Evolutionary conservation across 208 protist species (phyloP).

Genomic region (Acanthamoeba triangularis): DNA sequence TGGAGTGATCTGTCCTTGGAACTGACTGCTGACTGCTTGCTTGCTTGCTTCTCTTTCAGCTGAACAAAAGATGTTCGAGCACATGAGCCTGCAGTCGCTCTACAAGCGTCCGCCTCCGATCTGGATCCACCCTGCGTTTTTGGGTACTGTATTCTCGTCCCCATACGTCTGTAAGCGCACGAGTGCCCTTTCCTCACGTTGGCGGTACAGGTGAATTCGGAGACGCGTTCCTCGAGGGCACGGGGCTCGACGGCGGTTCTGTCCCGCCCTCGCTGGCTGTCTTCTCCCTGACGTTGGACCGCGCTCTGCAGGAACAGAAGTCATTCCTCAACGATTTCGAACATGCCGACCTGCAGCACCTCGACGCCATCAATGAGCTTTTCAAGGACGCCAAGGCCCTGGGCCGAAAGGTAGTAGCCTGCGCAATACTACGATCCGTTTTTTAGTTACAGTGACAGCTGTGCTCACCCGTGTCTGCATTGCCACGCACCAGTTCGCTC

Average conservation of each 20-base stretch:
- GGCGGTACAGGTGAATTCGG: slow-evolving; percentile 66
- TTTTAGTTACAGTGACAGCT: not conserved
- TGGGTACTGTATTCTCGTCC: not conserved
- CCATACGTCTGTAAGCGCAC: not conserved
- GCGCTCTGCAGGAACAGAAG: slow-evolving; percentile 63
- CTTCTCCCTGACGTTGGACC: slow-evolving; percentile 66
- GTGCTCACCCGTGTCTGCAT: not conserved
- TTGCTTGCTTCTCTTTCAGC: not conserved
- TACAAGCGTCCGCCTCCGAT: slow-evolving; percentile 76
- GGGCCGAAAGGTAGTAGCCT: slow-evolving; percentile 27
- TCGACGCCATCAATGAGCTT: slow-evolving; percentile 76
- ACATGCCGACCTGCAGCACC: slow-evolving; percentile 64
- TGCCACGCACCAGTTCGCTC: slow-evolving; percentile 39
- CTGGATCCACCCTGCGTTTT: slow-evolving; percentile 73
- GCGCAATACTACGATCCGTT: not conserved
- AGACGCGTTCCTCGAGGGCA: slow-evolving; percentile 75
- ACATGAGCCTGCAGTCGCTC: slow-evolving; percentile 76
- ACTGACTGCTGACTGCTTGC: too few relatives aligned
- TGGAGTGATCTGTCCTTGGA: too few relatives aligned
- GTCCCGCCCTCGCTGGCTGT: slow-evolving; percentile 71
- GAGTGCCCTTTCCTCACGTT: not conserved
- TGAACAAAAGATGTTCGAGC: slow-evolving; percentile 72
- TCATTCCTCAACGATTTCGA: slow-evolving; percentile 72
- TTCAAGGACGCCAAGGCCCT: slow-evolving; percentile 75
- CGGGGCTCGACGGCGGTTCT: slow-evolving; percentile 73